phyloP scores from a whole-genome alignment of 257 asterid species.

The Forsythia viridissima region DNA sequence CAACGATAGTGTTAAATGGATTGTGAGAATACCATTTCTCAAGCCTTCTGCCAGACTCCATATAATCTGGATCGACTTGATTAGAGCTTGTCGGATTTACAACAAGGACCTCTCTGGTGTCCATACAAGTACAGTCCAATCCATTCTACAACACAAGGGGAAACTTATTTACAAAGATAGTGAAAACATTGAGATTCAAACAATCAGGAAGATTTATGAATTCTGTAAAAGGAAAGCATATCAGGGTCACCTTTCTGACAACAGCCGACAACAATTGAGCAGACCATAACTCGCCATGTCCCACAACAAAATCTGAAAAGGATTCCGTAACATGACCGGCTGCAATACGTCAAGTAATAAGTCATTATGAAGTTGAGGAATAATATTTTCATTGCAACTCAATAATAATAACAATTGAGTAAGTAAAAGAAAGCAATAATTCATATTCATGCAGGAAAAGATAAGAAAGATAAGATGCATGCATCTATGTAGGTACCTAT shows the following conservation, averaged over 20 bases:
- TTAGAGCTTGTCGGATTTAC: conserved; percentile 80
- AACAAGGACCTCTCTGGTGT: conserved; percentile 92
- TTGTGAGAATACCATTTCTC: conserved; percentile 77
- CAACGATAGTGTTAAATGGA: conserved; percentile 69
- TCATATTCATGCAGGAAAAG: not conserved
- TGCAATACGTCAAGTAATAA: conserved; percentile 43
- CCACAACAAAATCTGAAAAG: conserved; percentile 95
- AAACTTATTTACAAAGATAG: not conserved
- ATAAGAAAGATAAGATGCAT: not conserved
- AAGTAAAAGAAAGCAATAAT: conserved; percentile 1
- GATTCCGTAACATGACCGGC: conserved; percentile 99
- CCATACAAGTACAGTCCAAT: conserved; percentile 78
- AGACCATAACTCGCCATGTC: conserved; percentile 98
- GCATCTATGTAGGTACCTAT: not conserved
- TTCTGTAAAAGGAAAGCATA: conserved; percentile 9
- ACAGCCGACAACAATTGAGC: conserved; percentile 78
- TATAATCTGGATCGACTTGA: conserved; percentile 94
- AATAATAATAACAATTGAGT: not conserved
- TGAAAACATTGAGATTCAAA: conserved; percentile 1
- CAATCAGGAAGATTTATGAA: not conserved
- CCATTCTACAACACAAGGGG: conserved; percentile 61
- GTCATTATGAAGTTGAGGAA: conserved; percentile 13
- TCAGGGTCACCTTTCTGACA: conserved; percentile 70
- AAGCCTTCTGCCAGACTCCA: conserved; percentile 74
- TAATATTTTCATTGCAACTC: not conserved